Base-by-base conservation (phyloP, 2,329 filamentous ascomycete species). In the Chaetomiaceae sp. region DNA sequence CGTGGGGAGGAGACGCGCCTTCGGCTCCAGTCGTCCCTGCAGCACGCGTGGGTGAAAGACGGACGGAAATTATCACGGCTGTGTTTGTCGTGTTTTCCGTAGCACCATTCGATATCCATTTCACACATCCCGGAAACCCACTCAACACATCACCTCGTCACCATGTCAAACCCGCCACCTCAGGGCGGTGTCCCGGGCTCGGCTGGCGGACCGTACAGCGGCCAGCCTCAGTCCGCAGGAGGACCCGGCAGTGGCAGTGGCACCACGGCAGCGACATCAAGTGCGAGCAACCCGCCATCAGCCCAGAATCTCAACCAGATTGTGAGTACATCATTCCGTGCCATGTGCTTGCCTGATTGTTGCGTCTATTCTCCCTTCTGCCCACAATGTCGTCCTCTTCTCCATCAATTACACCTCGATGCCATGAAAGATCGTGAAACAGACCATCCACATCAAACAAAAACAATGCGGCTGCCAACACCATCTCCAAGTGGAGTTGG, bases 221-320 rank as follows among this genome's bases (percentile, higher is more conserved):
- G 50, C 9, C 60, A 60, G 23, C 58, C 60, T 48, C 60, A 57
- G 39, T 57, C 60, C 23, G 58, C 56, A 14, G 56, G 58, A 17
- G 58, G 56, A 13, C 52, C 49, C n/a, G 54, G 48, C n/a, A n/a
- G n/a, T 19, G 55, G 50, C n/a, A 51, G 45, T 34, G 43, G 48
- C 12, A 16, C 38, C 30, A 30, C 49, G 14, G 21, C 52, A 38
- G 35, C 43, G 5, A 47, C 58, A 17, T 27, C 55, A 19, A 50
- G 23, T 44, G 16, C 71, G 0, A 61, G 67, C 14, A 54, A 70
- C 2, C 62, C 70, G 17, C 67, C 89, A 70, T 89, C 86, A 2
- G 89, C 92, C 56, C 89, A 95, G 63, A 95, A 96, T 65, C 70
- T 96, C 1, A 97, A 97, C 63, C 90, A 96, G 61, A 97, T 97